A percentile compares a stretch with the other conserved stretches of the same genome.
phyloP scores from a whole-genome alignment of 257 asterid species.

The Solanum arcanum region DNA sequence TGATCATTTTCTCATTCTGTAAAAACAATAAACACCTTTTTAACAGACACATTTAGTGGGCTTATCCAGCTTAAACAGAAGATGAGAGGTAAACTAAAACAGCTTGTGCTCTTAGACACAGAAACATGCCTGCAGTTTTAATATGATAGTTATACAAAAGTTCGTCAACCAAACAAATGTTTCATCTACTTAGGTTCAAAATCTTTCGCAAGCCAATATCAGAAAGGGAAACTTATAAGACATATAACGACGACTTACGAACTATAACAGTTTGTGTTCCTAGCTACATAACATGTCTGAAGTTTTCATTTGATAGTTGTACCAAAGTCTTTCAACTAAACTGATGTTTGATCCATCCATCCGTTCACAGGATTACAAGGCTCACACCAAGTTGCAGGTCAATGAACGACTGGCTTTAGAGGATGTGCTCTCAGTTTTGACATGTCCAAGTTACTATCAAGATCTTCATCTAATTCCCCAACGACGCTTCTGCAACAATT shows the following conservation, averaged over 20 bases:
- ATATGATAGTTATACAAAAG: background rate
- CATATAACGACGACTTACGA: background rate
- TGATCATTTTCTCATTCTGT: background rate
- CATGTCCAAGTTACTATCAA: conserved; percentile 82
- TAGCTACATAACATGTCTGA: background rate
- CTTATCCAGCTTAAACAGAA: background rate
- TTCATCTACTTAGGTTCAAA: background rate
- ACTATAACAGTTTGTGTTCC: background rate
- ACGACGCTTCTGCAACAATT: conserved; percentile 60
- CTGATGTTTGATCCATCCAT: background rate
- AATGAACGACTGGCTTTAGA: conserved; percentile 85
- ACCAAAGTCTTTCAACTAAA: background rate
- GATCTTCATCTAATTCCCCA: conserved; percentile 90
- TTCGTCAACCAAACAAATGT: background rate
- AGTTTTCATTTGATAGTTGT: background rate
- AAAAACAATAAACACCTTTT: background rate
- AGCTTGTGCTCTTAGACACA: background rate
- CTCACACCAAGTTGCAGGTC: conserved; percentile 11
- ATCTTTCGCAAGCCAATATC: background rate
- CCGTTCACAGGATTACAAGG: background rate
- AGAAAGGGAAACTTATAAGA: background rate
- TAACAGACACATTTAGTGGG: background rate
- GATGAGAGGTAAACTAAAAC: background rate
- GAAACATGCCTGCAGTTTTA: background rate
- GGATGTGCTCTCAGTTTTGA: conserved; percentile 93